Evolutionary conservation across 306 rosid species (phyloP), one percentile per base, ranked within the genome.

Genomic region (Sechiopsis laciniata): DNA sequence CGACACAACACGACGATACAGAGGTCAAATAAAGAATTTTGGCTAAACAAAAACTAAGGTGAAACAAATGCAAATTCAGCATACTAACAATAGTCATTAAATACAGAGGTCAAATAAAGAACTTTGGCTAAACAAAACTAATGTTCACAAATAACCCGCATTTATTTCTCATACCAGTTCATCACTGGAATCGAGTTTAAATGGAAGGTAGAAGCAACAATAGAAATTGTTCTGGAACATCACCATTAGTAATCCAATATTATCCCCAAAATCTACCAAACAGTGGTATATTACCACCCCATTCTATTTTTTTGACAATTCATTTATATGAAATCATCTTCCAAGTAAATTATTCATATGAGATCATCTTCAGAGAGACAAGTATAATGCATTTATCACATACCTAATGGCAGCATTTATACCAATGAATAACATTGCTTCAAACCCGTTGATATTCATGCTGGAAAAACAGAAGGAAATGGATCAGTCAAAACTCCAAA

Each of bases 381-480:
- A 37, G 71, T 79, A 24, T 32, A 57, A 42, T 42, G 64, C 2
- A 14, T 60, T 10, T 32, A 29, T 45, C 61, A 16, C 75, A 53
- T 84, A 89, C 97, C 99, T 84, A 54, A 94, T 77, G 46, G 97
- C 99, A 62, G 96, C 97, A 84, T 88, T 94, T 58, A 94, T 76
- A 69, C 99, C 99, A 69, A 94, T 78, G 79, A 91, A 94, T 74
- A 94, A 10, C 97, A 94, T 88, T 80, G 61, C 75, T 83, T 94
- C 99, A 85, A 84, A 81, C 29, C 95, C 97, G 74, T 91, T 84
- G 77, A 70, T 22, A 79, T 90, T 83, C 96, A 89, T 81, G 86
- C 99, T 94, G 82, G 15, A 77, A 78, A 52, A 71, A 52, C 29
- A 82, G 53, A 78, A 74, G 52, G 58, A 32, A 76, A 74, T 40